Conservation (phyloP, 164 flowering plant genomes). For the Brasenia schreberi region DNA sequence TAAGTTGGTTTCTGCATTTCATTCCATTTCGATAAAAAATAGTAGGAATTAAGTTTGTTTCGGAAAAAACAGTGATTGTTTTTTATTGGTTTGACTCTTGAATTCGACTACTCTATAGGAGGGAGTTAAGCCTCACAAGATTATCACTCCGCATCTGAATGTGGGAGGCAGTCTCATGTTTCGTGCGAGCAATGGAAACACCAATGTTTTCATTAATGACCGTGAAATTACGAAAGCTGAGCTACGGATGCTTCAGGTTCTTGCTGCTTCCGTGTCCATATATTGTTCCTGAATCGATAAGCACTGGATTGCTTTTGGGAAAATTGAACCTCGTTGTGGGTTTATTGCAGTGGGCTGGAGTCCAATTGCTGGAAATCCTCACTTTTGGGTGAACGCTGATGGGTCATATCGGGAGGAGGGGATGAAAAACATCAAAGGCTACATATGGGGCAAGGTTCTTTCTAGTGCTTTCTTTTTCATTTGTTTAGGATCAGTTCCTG, state of each 20-base stretch:
- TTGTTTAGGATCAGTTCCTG: background rate
- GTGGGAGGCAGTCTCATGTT: conserved; percentile 64
- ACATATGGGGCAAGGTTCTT: conserved; percentile 88
- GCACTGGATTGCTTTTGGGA: background rate
- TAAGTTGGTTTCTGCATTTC: too few relatives aligned
- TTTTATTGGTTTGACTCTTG: background rate
- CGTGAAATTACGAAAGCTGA: conserved; percentile 90
- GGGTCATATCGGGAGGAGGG: conserved; percentile 97
- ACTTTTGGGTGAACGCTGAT: conserved; percentile 95
- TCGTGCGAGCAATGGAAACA: conserved; percentile 92
- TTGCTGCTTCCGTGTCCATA: background rate
- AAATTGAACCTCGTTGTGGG: background rate
- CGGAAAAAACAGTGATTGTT: background rate
- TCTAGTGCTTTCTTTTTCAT: conserved; percentile 1
- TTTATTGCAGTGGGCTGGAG: conserved; percentile 72
- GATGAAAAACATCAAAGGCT: conserved; percentile 79
- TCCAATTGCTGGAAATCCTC: conserved; percentile 90
- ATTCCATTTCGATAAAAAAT: too few relatives aligned
- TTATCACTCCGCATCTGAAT: conserved; percentile 72
- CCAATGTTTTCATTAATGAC: conserved; percentile 72
- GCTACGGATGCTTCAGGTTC: conserved; percentile 82
- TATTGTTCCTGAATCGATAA: background rate
- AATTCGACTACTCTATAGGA: conserved; percentile 37
- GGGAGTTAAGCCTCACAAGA: conserved; percentile 71
- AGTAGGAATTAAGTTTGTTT: too few relatives aligned